Evolutionary conservation across 192 early-diverging fungal genomes (phyloP).

Genomic region (Backusella westeae): DNA sequence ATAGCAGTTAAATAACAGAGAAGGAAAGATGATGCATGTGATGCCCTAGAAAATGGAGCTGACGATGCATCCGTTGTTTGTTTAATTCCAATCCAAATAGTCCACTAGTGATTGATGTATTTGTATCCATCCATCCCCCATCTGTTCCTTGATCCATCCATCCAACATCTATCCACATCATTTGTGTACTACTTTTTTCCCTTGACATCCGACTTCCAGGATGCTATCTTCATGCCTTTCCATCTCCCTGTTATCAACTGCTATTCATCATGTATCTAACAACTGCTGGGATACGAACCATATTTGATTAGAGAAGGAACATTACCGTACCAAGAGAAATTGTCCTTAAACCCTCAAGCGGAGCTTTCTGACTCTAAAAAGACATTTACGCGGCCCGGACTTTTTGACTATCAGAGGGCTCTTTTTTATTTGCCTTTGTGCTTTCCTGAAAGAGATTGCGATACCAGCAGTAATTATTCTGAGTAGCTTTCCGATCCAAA

Average conservation of each 20-base stretch:
- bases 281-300: slow-evolving; percentile 8
- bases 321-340: background rate
- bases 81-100: background rate
- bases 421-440: background rate
- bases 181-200: background rate
- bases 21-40: background rate
- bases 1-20: background rate
- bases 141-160: background rate
- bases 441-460: too few relatives aligned
- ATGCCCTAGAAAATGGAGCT: background rate
- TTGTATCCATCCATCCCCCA: background rate
- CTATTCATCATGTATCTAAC: background rate
- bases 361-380: background rate
- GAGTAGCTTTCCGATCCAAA: too few relatives aligned
- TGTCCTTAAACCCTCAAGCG: background rate
- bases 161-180: background rate
- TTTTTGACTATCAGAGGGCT: background rate
- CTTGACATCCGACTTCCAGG: background rate
- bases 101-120: background rate
- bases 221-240: background rate
- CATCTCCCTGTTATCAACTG: background rate
- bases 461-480: too few relatives aligned
- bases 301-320: slow-evolving; percentile 20
- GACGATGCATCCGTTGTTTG: background rate
- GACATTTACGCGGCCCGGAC: background rate